Conservation (phyloP, 2,329 filamentous ascomycete species). For the Trichoderma cornu-damae region DNA sequence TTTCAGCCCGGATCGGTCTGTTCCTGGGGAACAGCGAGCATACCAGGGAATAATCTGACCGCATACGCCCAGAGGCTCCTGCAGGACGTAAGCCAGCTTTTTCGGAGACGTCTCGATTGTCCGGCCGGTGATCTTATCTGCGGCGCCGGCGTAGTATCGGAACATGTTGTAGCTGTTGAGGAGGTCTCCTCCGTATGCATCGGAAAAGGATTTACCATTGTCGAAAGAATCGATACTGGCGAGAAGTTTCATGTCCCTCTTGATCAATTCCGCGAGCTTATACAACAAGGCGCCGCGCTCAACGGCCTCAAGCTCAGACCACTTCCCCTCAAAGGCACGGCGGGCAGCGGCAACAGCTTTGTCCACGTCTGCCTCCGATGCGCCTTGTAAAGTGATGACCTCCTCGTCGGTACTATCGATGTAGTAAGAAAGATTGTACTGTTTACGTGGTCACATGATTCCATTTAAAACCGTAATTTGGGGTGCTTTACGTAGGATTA, state of each 20-base stretch:
- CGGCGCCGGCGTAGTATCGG: conserved; percentile 68
- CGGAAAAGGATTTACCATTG: conserved; percentile 67
- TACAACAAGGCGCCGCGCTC: conserved; percentile 61
- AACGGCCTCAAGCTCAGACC: conserved; percentile 60
- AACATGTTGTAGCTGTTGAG: conserved; percentile 58
- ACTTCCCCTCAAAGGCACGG: conserved; percentile 67
- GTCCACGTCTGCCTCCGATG: conserved; percentile 49
- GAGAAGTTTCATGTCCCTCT: conserved; percentile 65
- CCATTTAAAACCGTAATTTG: not conserved
- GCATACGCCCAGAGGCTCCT: conserved; percentile 59
- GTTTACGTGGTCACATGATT: not conserved
- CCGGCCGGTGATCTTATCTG: conserved; percentile 78
- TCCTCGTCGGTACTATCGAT: not conserved
- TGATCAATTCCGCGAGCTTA: conserved; percentile 69
- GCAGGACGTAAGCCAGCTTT: conserved; percentile 70
- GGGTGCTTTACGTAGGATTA: conserved; percentile 1
- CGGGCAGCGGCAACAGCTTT: conserved; percentile 73
- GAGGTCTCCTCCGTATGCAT: conserved; percentile 64
- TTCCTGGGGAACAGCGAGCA: not conserved
- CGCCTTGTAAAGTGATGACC: conserved; percentile 2
- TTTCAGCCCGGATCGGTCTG: not conserved
- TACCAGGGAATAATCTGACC: conserved; percentile 72
- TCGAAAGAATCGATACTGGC: conserved; percentile 75
- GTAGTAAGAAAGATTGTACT: not conserved
- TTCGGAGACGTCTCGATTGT: conserved; percentile 67